Percentiles rank a stretch among this genome's conserved stretches.
These are phyloP conservation scores for Amylostereum areolatum DNA, from an alignment of 1,284 basidiomycete species.

Conservation along the genomic window DNA sequence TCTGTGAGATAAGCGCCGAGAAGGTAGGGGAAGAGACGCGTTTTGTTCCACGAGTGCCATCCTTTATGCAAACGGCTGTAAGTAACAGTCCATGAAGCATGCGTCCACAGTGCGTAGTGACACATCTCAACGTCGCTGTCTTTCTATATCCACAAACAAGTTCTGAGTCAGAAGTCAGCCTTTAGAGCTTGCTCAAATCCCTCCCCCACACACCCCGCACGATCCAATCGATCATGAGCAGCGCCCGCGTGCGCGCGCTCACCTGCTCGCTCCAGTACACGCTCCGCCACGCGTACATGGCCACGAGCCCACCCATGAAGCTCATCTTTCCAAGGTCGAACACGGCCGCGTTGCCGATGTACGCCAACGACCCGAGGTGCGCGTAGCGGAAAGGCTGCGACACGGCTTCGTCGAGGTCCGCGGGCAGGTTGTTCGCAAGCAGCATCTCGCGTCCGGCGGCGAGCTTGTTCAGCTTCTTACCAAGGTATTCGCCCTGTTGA, in stretches of 20 bases:
- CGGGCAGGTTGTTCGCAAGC: slow-evolving; percentile 42
- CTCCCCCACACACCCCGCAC: slow-evolving; percentile 86
- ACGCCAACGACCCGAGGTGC: slow-evolving; percentile 84
- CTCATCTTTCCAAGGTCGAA: slow-evolving; percentile 79
- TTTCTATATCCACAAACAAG: too few species aligned
- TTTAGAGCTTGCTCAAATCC: slow-evolving; percentile 68
- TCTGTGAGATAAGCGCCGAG: too few species aligned
- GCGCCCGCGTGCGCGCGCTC: slow-evolving; percentile 74
- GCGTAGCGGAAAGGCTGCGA: slow-evolving; percentile 73
- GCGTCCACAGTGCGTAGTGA: not conserved
- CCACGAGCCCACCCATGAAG: slow-evolving; percentile 78
- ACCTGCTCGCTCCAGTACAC: slow-evolving; percentile 97
- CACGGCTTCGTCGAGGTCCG: slow-evolving; percentile 61
- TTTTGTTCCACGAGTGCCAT: too few species aligned
- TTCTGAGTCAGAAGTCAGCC: too few species aligned
- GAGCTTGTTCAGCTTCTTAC: slow-evolving; percentile 73
- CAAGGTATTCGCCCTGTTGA: slow-evolving; percentile 90
- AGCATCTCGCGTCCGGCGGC: slow-evolving; percentile 41
- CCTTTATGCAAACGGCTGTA: too few species aligned
- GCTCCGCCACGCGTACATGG: slow-evolving; percentile 93
- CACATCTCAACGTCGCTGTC: too few species aligned
- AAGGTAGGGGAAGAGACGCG: too few species aligned
- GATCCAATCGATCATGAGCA: slow-evolving; percentile 95
- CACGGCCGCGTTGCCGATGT: slow-evolving; percentile 89
- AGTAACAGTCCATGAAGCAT: too few species aligned